Percentiles rank a stretch among this genome's conserved stretches.
These are phyloP conservation scores for Vitellaria paradoxa DNA, from an alignment of 179 eudicot genomes.

Conservation along the genomic window DNA sequence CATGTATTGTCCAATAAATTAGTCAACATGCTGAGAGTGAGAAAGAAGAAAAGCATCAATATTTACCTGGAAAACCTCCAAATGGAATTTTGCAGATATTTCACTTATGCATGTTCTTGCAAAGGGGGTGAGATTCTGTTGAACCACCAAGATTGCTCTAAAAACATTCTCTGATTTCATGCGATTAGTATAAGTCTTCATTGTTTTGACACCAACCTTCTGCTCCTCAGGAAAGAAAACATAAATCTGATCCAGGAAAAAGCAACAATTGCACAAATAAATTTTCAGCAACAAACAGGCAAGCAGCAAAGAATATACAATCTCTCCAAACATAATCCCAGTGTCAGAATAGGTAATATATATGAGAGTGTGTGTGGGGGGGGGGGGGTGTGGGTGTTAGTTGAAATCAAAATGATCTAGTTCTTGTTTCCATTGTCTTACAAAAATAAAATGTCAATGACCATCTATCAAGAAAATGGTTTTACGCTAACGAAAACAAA, in stretches of 20 bases:
- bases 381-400: too few species aligned
- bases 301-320: not conserved
- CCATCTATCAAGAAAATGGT: not conserved
- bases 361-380: not conserved
- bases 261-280: slow-evolving; percentile 6
- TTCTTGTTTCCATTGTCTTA: not conserved
- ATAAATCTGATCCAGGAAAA: slow-evolving; percentile 51
- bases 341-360: not conserved
- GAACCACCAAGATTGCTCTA: slow-evolving; percentile 81
- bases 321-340: not conserved
- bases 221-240: slow-evolving; percentile 85
- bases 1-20: too few species aligned
- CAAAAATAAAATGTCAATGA: not conserved
- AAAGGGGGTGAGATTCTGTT: slow-evolving; percentile 82
- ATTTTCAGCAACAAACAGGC: not conserved
- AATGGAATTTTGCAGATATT: slow-evolving; percentile 63
- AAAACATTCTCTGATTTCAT: slow-evolving; percentile 85
- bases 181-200: slow-evolving; percentile 72
- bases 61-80: slow-evolving; percentile 92
- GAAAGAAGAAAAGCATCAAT: not conserved
- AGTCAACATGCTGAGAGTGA: not conserved
- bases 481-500: not conserved
- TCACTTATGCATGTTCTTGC: slow-evolving; percentile 77
- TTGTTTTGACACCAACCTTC: slow-evolving; percentile 96
- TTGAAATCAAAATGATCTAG: not conserved